phyloP scores from a whole-genome alignment of 805 yeast species.

The Starmerella vitae region DNA sequence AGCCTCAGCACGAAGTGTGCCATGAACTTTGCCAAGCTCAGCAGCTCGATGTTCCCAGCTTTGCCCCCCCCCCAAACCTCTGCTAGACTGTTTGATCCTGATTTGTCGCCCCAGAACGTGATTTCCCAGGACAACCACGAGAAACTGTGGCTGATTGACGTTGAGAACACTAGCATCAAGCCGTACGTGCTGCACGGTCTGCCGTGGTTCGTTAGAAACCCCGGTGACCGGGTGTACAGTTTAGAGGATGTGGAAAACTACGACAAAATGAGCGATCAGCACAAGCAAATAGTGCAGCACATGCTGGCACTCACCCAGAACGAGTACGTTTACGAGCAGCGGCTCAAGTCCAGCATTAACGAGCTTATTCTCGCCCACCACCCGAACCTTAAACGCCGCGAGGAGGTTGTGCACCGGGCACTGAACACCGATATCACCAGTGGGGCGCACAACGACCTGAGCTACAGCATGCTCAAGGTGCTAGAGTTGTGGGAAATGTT shows the following conservation, averaged over 20 bases:
- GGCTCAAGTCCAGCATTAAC: slow-evolving; percentile 49
- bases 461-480: slow-evolving; percentile 18
- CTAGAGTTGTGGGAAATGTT: slow-evolving; percentile 16
- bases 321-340: slow-evolving; percentile 75
- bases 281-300: slow-evolving; percentile 68
- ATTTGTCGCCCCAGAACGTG: slow-evolving; percentile 82
- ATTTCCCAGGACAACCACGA: slow-evolving; percentile 29
- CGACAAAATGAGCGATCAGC: slow-evolving; percentile 52
- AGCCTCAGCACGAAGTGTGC: slow-evolving; percentile 42
- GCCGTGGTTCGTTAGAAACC: slow-evolving; percentile 75
- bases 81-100: slow-evolving; percentile 68
- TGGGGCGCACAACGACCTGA: slow-evolving; percentile 21
- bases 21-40: slow-evolving; percentile 42
- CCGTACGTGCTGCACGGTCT: slow-evolving; percentile 69
- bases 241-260: slow-evolving; percentile 63
- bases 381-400: slow-evolving; percentile 51
- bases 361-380: slow-evolving; percentile 67
- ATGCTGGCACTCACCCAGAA: slow-evolving; percentile 84
- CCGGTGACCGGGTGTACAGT: slow-evolving; percentile 76
- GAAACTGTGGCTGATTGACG: slow-evolving; percentile 50
- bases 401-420: slow-evolving; percentile 26
- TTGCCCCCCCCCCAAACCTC: slow-evolving; percentile 45
- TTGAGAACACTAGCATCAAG: slow-evolving; percentile 66
- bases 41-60: slow-evolving; percentile 42
- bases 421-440: slow-evolving; percentile 20